Evolutionary conservation across 2,329 filamentous ascomycete species (phyloP).

Genomic region (Ascomycota sp.): DNA sequence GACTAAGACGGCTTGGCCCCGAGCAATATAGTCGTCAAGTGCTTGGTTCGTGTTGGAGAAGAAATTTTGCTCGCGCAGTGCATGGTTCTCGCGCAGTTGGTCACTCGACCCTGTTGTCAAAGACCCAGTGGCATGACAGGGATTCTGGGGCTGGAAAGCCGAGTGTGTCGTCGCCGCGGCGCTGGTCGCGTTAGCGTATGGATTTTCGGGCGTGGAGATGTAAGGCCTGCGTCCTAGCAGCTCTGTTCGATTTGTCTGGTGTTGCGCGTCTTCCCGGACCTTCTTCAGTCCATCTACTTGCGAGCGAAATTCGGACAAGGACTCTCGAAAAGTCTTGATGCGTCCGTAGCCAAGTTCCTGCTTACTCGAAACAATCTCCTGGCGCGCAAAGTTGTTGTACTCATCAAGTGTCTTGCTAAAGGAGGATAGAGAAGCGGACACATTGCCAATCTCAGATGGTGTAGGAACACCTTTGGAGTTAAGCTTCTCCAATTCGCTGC

Average conservation of each 20-base stretch:
- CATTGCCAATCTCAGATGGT: constrained; percentile 37
- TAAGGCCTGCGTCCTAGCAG: constrained; percentile 73
- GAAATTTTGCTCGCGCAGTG: constrained; percentile 76
- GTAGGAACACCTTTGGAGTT: constrained; percentile 43
- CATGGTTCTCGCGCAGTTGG: constrained; percentile 56
- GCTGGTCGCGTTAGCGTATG: constrained; percentile 44
- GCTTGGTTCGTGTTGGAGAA: constrained; percentile 63
- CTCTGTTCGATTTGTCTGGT: constrained; percentile 50
- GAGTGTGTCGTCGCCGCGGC: constrained; percentile 7
- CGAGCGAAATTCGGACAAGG: constrained; percentile 59
- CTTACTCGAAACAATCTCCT: constrained; percentile 79
- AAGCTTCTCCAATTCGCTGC: constrained; percentile 54
- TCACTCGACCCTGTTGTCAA: constrained; percentile 31
- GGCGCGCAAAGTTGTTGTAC: constrained; percentile 66
- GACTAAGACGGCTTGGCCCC: constrained; percentile 73
- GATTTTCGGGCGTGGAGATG: constrained; percentile 69
- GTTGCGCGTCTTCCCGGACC: constrained; percentile 52
- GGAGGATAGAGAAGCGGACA: constrained; percentile 56
- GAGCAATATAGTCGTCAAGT: constrained; percentile 82
- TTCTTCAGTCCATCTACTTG: constrained; percentile 62
- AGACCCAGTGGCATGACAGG: constrained; percentile 12
- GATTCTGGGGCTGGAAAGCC: constrained; percentile 21
- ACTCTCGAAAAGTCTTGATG: constrained; percentile 64
- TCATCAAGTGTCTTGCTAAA: constrained; percentile 85
- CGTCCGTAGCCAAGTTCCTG: constrained; percentile 78